Percentiles rank a stretch among this genome's conserved stretches.
These are phyloP conservation scores for Ophiocytium majus DNA, from an alignment of 352 stramenopile species.

Conservation along the genomic window DNA sequence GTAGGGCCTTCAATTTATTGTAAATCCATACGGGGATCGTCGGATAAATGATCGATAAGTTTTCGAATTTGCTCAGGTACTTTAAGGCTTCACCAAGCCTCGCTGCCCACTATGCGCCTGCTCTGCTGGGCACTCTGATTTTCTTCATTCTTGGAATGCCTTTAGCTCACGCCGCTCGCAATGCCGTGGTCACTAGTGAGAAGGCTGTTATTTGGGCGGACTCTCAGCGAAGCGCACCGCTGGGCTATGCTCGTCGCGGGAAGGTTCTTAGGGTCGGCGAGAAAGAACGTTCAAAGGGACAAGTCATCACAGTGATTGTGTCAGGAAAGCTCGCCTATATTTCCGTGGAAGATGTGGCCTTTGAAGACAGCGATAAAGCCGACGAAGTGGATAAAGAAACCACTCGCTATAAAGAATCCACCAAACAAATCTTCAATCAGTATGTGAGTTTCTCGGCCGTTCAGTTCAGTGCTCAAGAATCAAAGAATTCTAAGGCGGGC, in stretches of 20 bases:
- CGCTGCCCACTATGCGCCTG: too few relatives aligned
- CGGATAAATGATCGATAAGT: background rate
- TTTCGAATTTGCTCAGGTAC: too few relatives aligned
- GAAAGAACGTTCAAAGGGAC: background rate
- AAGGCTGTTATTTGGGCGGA: background rate
- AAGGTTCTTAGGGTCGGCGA: background rate
- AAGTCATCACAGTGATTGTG: background rate
- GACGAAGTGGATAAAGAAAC: too few relatives aligned
- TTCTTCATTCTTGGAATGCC: too few relatives aligned
- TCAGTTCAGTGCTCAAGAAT: too few relatives aligned
- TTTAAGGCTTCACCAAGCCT: too few relatives aligned
- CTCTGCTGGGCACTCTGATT: too few relatives aligned
- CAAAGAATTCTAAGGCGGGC: too few relatives aligned
- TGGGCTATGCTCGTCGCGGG: background rate
- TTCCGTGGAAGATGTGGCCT: background rate
- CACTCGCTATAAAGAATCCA: too few relatives aligned
- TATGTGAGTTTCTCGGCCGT: too few relatives aligned
- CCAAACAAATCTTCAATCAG: too few relatives aligned
- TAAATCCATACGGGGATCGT: background rate
- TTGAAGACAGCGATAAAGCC: too few relatives aligned
- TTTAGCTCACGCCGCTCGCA: background rate
- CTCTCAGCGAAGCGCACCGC: background rate
- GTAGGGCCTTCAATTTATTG: background rate
- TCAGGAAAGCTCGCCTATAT: constrained; percentile 6
- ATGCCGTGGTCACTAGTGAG: background rate